These are phyloP conservation scores for Pholiota adiposa DNA, from an alignment of 1,284 basidiomycete genomes.

Conservation along the genomic window DNA sequence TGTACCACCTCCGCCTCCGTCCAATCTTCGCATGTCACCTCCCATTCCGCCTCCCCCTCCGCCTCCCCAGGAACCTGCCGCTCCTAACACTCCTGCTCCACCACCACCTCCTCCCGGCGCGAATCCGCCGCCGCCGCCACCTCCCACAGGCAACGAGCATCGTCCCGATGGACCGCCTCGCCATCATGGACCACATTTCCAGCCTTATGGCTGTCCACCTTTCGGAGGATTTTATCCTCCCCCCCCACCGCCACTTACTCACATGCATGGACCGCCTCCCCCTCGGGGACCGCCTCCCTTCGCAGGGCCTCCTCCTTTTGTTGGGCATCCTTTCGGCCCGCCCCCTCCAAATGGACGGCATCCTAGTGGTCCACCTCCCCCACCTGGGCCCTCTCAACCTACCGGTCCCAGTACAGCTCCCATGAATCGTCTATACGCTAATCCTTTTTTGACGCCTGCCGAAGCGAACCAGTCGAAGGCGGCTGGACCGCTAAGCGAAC, in stretches of 20 bases:
- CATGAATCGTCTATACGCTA: conserved; percentile 8
- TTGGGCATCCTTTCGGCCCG: background rate
- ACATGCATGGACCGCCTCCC: conserved; percentile 14
- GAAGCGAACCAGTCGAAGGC: background rate
- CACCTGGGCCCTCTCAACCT: conserved; percentile 4
- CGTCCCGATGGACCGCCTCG: conserved; percentile 11
- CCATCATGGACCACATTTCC: background rate
- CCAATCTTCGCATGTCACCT: conserved; percentile 2
- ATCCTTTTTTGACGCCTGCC: conserved; percentile 7
- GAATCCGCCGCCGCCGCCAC: conserved; percentile 9
- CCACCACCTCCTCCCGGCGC: conserved; percentile 7
- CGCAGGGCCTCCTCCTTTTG: conserved; percentile 13
- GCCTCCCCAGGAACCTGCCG: background rate
- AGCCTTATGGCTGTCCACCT: background rate
- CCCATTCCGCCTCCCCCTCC: conserved; percentile 4
- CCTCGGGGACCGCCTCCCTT: conserved; percentile 10
- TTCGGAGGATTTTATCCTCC: conserved; percentile 5
- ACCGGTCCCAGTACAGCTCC: background rate
- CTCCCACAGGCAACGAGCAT: background rate
- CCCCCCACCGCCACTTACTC: conserved; percentile 10
- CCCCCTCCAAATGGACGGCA: background rate
- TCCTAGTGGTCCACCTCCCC: conserved; percentile 11
- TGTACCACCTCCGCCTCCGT: conserved; percentile 19
- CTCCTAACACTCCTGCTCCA: background rate
- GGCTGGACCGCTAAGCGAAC: conserved; percentile 20